phyloP scores from a whole-genome alignment of 768 basidiomycete genomes.

The Russula dissimulans region DNA sequence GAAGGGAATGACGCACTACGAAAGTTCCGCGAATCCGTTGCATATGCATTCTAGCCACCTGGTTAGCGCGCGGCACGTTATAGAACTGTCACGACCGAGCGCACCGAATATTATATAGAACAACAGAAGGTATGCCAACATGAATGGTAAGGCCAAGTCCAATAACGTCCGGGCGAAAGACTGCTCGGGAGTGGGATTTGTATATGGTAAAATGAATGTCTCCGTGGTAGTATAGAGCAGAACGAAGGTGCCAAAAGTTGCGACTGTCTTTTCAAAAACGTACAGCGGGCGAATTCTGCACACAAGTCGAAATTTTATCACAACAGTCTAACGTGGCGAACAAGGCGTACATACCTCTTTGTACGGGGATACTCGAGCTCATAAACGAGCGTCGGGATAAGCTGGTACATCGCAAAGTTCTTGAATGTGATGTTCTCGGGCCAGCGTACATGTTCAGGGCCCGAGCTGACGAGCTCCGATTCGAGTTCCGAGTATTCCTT shows the following conservation, averaged over 20 bases:
- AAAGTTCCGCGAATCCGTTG: conserved; percentile 90
- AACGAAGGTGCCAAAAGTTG: conserved; percentile 93
- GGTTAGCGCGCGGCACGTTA: not conserved
- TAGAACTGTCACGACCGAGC: conserved; percentile 16
- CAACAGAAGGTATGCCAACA: conserved; percentile 81
- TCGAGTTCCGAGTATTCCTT: conserved; percentile 68
- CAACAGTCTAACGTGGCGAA: not conserved
- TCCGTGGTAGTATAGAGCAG: conserved; percentile 92
- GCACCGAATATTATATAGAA: conserved; percentile 82
- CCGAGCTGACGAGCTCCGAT: conserved; percentile 64
- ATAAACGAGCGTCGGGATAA: conserved; percentile 90
- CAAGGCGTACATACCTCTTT: conserved; percentile 48
- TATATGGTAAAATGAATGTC: conserved; percentile 83
- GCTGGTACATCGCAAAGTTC: conserved; percentile 78
- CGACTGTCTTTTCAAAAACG: conserved; percentile 58
- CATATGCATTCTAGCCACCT: conserved; percentile 77
- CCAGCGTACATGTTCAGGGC: conserved; percentile 61
- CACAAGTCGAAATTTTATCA: not conserved
- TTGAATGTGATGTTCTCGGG: conserved; percentile 75
- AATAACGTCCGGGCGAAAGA: conserved; percentile 69
- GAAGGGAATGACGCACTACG: conserved; percentile 46
- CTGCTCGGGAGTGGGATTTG: conserved; percentile 51
- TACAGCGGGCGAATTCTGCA: conserved; percentile 67
- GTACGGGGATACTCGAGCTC: conserved; percentile 95
- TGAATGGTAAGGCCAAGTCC: conserved; percentile 86